Evolutionary conservation across 75 land plant species (phyloP).

Genomic region (Isoetes taiwanensis): DNA sequence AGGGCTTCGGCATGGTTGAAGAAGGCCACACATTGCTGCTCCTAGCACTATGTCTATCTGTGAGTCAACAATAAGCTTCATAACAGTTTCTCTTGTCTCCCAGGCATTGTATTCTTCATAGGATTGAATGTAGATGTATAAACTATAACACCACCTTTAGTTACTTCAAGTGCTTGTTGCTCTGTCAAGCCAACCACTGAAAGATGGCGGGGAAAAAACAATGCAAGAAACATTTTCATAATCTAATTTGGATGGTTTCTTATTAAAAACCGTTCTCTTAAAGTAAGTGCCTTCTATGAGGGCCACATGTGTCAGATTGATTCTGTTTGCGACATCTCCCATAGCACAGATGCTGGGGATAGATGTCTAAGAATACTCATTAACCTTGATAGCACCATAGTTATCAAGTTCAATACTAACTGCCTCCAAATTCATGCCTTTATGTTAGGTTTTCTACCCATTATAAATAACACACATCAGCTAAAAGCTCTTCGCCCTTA

Average conservation of each 20-base stretch:
- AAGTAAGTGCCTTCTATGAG: slow-evolving; percentile 90
- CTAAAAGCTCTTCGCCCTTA: slow-evolving; percentile 49
- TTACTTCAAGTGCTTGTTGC: slow-evolving; percentile 60
- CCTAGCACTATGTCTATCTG: slow-evolving; percentile 83
- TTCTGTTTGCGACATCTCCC: slow-evolving; percentile 91
- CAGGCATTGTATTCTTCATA: slow-evolving; percentile 92
- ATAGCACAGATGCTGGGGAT: slow-evolving; percentile 92
- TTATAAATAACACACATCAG: slow-evolving; percentile 87
- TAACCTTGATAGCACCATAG: slow-evolving; percentile 75
- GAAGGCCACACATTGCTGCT: slow-evolving; percentile 95
- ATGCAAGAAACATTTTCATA: slow-evolving; percentile 66
- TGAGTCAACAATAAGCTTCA: slow-evolving; percentile 93
- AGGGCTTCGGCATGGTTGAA: no score
- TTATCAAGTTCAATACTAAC: slow-evolving; percentile 70
- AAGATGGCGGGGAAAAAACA: slow-evolving; percentile 86
- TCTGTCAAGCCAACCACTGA: slow-evolving; percentile 86
- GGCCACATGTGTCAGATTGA: slow-evolving; percentile 93
- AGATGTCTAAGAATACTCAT: slow-evolving; percentile 68
- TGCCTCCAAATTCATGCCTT: slow-evolving; percentile 59
- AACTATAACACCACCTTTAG: slow-evolving; percentile 52
- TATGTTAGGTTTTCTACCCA: slow-evolving; percentile 64
- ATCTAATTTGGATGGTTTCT: slow-evolving; percentile 66
- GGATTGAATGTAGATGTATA: slow-evolving; percentile 87
- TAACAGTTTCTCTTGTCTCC: slow-evolving; percentile 80
- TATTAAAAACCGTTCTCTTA: slow-evolving; percentile 80